Base-by-base conservation (phyloP, 2,329 filamentous ascomycete species). In the Cladobotryum protrusum region DNA sequence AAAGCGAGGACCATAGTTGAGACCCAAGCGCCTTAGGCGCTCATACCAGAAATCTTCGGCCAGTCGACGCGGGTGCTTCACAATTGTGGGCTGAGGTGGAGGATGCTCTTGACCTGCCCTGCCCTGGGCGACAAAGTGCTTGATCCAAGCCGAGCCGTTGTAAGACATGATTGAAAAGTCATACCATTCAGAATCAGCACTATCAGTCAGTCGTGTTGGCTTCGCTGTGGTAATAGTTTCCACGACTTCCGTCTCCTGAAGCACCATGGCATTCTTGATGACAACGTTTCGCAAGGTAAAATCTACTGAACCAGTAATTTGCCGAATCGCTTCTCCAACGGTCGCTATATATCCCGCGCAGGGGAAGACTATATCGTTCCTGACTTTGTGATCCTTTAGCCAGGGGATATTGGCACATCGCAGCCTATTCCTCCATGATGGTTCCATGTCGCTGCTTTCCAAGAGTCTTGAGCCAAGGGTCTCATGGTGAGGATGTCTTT, bases 301-400 rank as follows among this genome's bases (percentile, higher is more conserved):
- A 20, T 52, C 43, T 7, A 42, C 32, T 19, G 39, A 15, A 15
- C 37, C 49, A 14, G 44, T 46, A 5, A 53, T 33, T 29, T 61
- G 59, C 5, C 57, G 50, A 8, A 61, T 60, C 4, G 72, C 73
- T 53, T 75, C 72, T 1, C 68, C 66, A 2, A 65, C 68, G 62
- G 76, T 72, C 7, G 65, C 60, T 1, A 75, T 52, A 49, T 72
- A 76, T 0, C 63, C 72, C 1, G 73, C 69, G 14, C 54, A 64
- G 0, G 74, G 74, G 32, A 75, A 72, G 0, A 77, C 57, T 5
- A 71, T 57, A 13, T 71, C 58, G 0, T 59, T 57, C 8, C 65
- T 60, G 5, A 78, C 50, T 43, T 63, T 63, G 54, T 79, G 73
- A 45, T 75, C 70, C 0, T 53, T 47, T 3, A 77, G 49, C 76